Percentiles rank a stretch among this genome's conserved stretches.
phyloP scores from a whole-genome alignment of 352 stramenopile genomes.

The Pythium vanterpoolii region DNA sequence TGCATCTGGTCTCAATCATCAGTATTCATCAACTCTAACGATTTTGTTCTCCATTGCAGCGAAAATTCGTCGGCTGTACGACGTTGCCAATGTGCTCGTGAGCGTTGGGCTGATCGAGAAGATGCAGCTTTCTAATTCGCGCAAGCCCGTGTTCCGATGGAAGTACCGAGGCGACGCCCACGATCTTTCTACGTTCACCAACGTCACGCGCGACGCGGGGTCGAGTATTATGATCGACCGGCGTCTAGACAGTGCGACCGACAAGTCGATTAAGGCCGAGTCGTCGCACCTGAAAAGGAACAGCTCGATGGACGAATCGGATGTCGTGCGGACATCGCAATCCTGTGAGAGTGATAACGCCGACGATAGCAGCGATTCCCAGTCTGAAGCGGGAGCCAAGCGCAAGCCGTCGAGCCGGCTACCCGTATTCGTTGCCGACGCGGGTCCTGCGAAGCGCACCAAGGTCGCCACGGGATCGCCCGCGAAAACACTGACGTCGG shows the following conservation, averaged over 20 bases:
- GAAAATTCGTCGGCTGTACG: slow-evolving; percentile 96
- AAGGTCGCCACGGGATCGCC: slow-evolving; percentile 25
- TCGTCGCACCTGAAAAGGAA: slow-evolving; percentile 7
- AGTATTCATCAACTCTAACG: not conserved
- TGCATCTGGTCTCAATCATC: not conserved
- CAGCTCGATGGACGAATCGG: slow-evolving; percentile 4
- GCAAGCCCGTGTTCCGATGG: slow-evolving; percentile 86
- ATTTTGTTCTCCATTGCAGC: slow-evolving; percentile 31
- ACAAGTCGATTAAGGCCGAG: slow-evolving; percentile 21
- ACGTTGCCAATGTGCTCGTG: slow-evolving; percentile 96
- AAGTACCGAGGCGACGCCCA: slow-evolving; percentile 27
- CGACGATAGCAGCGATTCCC: slow-evolving; percentile 53
- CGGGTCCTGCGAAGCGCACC: slow-evolving; percentile 24
- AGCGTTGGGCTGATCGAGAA: slow-evolving; percentile 92
- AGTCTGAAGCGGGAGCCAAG: slow-evolving; percentile 36
- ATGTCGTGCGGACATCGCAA: slow-evolving; percentile 43
- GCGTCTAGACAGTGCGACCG: not conserved
- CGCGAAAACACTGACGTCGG: not conserved
- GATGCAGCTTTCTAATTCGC: slow-evolving; percentile 73
- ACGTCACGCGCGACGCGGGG: not conserved
- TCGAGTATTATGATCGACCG: slow-evolving; percentile 5
- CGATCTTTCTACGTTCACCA: not conserved
- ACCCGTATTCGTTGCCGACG: slow-evolving; percentile 16
- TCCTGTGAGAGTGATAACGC: slow-evolving; percentile 63
- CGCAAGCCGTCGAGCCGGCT: slow-evolving; percentile 31